Percentiles rank a stretch among this genome's conserved stretches.
These are phyloP conservation scores for Nigrospora sphaerica DNA, from an alignment of 2,329 filamentous ascomycete species.

Conservation along the genomic window DNA sequence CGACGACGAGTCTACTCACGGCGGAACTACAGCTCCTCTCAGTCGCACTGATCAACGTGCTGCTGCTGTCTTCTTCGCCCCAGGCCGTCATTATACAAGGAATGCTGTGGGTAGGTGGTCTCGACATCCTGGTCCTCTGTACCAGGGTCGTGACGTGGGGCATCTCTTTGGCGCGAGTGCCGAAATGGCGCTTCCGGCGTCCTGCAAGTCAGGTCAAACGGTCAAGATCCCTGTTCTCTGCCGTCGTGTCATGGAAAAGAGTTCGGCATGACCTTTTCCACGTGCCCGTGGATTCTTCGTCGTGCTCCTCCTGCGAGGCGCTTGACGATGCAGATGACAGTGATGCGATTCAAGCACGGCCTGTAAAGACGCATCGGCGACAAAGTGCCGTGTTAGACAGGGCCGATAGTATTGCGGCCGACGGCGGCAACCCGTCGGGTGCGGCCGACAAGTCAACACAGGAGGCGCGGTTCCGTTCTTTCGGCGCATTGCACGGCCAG, in stretches of 20 bases:
- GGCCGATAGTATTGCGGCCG: slow-evolving; percentile 3
- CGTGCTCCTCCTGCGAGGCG: slow-evolving; percentile 23
- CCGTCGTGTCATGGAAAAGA: slow-evolving; percentile 37
- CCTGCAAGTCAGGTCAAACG: slow-evolving; percentile 29
- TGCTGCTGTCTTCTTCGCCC: slow-evolving; percentile 70
- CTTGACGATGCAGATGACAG: slow-evolving; percentile 19
- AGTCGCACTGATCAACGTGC: slow-evolving; percentile 70
- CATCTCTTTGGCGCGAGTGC: slow-evolving; percentile 77
- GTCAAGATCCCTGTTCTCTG: slow-evolving; percentile 25
- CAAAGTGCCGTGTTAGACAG: slow-evolving; percentile 11
- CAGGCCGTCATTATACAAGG: slow-evolving; percentile 82
- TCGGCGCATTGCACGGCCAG: slow-evolving; percentile 7
- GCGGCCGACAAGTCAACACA: background rate
- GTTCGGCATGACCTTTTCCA: slow-evolving; percentile 33
- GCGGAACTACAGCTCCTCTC: slow-evolving; percentile 87
- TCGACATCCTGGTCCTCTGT: slow-evolving; percentile 68
- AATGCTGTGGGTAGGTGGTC: slow-evolving; percentile 76
- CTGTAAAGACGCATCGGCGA: slow-evolving; percentile 8
- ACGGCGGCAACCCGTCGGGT: background rate
- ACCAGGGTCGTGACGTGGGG: slow-evolving; percentile 73
- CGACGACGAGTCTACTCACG: slow-evolving; percentile 79
- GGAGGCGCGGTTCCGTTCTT: slow-evolving; percentile 3
- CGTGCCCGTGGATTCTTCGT: slow-evolving; percentile 20
- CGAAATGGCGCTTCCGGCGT: slow-evolving; percentile 80
- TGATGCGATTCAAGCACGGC: slow-evolving; percentile 9